Conservation (phyloP, 495 filamentous ascomycete genomes). For the Rusavskia elegans region DNA sequence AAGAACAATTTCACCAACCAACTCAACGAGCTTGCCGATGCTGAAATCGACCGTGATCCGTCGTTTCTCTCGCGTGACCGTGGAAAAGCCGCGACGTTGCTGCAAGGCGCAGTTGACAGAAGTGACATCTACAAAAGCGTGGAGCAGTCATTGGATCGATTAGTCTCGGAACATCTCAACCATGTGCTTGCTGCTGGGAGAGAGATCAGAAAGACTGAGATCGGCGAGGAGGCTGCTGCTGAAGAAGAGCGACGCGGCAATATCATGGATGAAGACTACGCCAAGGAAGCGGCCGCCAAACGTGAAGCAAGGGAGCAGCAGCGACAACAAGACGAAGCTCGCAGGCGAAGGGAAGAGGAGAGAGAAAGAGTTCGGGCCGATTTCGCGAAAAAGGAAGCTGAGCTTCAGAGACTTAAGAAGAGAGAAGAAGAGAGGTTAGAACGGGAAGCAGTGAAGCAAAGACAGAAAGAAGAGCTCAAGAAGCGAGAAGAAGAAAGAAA, state of each 20-base stretch:
- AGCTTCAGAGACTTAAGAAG: conserved; percentile 42
- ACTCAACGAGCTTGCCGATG: conserved; percentile 56
- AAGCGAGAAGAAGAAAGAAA: conserved; percentile 2
- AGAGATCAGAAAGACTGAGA: conserved; percentile 51
- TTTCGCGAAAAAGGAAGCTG: conserved; percentile 47
- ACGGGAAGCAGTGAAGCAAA: conserved; percentile 23
- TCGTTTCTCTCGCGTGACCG: conserved; percentile 60
- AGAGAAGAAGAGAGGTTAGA: conserved; percentile 36
- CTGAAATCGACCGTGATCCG: conserved; percentile 69
- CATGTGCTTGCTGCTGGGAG: conserved; percentile 52
- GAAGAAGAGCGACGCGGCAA: conserved; percentile 53
- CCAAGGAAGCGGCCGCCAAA: conserved; percentile 49
- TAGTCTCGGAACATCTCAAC: conserved; percentile 47
- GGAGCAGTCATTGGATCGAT: conserved; percentile 45
- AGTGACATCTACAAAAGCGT: conserved; percentile 65
- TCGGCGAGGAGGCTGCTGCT: conserved; percentile 55
- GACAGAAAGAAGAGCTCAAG: conserved; percentile 34
- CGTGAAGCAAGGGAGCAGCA: conserved; percentile 46
- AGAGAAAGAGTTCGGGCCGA: conserved; percentile 46
- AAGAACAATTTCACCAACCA: conserved; percentile 49
- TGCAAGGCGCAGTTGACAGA: conserved; percentile 76
- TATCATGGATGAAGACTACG: conserved; percentile 75
- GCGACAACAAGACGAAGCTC: conserved; percentile 42
- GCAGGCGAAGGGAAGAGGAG: conserved; percentile 50
- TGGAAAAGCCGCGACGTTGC: conserved; percentile 62